phyloP scores from a whole-genome alignment of 2,329 filamentous ascomycete genomes.

The Aspergillus pseudoterreus region DNA sequence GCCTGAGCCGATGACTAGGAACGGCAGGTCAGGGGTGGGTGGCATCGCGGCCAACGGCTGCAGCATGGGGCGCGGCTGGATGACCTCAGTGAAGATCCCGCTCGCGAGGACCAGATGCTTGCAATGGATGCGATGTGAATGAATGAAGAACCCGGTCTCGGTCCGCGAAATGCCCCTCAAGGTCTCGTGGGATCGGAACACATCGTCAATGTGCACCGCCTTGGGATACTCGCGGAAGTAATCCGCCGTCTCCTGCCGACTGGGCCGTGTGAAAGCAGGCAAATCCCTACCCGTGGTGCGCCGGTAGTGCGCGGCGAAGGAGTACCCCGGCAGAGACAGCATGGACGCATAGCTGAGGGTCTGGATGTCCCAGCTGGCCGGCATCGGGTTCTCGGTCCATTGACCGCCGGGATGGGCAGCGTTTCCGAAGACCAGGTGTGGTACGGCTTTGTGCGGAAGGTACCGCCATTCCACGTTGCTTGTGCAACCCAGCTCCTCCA shows the following conservation, averaged over 20 bases:
- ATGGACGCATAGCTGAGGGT: constrained; percentile 61
- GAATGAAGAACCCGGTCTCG: constrained; percentile 47
- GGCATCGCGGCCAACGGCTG: constrained; percentile 41
- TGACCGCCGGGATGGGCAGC: constrained; percentile 53
- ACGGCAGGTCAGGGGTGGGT: constrained; percentile 30
- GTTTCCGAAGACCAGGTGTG: constrained; percentile 54
- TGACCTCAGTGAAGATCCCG: constrained; percentile 55
- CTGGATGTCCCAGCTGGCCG: constrained; percentile 54
- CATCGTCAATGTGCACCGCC: constrained; percentile 49
- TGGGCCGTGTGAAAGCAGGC: constrained; percentile 54
- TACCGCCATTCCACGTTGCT: constrained; percentile 55
- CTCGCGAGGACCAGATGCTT: constrained; percentile 57
- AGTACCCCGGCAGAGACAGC: constrained; percentile 58
- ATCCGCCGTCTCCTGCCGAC: constrained; percentile 51
- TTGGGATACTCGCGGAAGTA: constrained; percentile 55
- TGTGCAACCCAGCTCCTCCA: constrained; percentile 48
- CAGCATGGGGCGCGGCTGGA: constrained; percentile 50
- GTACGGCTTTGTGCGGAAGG: constrained; percentile 48
- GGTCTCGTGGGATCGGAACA: constrained; percentile 42
- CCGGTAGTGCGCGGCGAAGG: constrained; percentile 52
- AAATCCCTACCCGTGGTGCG: constrained; percentile 38
- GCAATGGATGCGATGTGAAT: constrained; percentile 51
- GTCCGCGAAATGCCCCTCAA: constrained; percentile 45
- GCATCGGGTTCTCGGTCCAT: constrained; percentile 54
- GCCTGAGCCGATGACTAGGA: constrained; percentile 58